A percentile compares a stretch with the other conserved stretches of the same genome.
Conservation (phyloP, 805 yeast species). For the Saturnispora besseyi region DNA sequence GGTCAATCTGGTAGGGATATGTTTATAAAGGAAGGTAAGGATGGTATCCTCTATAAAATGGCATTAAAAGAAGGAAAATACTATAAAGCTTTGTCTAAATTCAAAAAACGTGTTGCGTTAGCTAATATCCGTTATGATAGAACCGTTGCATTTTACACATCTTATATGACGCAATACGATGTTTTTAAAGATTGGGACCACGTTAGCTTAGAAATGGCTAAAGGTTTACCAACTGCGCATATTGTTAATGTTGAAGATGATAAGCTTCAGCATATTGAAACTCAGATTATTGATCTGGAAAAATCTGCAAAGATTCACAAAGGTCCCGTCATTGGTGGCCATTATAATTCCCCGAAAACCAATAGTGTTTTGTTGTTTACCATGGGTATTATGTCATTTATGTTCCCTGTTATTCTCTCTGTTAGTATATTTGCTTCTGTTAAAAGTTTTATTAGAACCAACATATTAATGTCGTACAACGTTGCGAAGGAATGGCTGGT, state of each 20-base stretch:
- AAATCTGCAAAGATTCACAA: slow-evolving; percentile 19
- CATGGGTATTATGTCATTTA: slow-evolving; percentile 7
- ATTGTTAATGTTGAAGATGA: slow-evolving; percentile 28
- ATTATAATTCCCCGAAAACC: neutral
- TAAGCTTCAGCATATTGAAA: slow-evolving; percentile 19
- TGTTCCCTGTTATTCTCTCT: slow-evolving; percentile 20
- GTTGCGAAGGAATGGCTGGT: slow-evolving; percentile 9
- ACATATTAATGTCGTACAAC: slow-evolving; percentile 9
- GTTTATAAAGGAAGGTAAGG: slow-evolving; percentile 40
- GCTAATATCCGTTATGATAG: slow-evolving; percentile 80
- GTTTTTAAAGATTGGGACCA: slow-evolving; percentile 57
- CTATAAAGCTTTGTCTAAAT: slow-evolving; percentile 45
- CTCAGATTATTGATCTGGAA: slow-evolving; percentile 45
- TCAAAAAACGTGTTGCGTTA: slow-evolving; percentile 48
- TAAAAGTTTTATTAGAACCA: slow-evolving; percentile 18
- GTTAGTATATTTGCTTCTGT: slow-evolving; percentile 22
- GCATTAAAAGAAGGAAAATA: slow-evolving; percentile 44
- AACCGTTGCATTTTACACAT: slow-evolving; percentile 79
- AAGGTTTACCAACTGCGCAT: slow-evolving; percentile 33
- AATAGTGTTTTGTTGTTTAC: slow-evolving; percentile 1
- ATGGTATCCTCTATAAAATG: slow-evolving; percentile 42
- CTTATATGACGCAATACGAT: slow-evolving; percentile 62
- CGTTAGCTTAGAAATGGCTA: slow-evolving; percentile 39
- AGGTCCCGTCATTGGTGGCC: slow-evolving; percentile 1
- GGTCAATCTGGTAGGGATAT: slow-evolving; percentile 71